Conservation (phyloP, 306 rosid species). For the Purshia tridentata region DNA sequence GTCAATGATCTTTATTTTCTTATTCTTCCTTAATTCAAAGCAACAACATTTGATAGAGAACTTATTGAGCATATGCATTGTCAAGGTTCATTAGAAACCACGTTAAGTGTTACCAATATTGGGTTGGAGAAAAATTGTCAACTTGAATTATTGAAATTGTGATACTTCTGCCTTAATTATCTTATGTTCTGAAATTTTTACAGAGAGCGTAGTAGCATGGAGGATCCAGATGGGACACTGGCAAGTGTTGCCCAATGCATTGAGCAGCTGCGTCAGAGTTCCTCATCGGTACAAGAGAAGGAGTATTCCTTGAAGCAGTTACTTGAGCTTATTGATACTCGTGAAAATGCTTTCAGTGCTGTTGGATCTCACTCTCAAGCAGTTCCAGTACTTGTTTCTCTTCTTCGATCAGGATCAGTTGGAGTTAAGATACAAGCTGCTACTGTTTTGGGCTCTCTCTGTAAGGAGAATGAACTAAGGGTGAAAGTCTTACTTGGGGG, state of each 20-base stretch:
- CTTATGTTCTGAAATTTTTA: conserved; percentile 33
- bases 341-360: conserved; percentile 97
- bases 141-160: not conserved
- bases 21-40: not conserved
- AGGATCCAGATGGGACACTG: conserved; percentile 97
- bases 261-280: conserved; percentile 91
- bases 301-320: conserved; percentile 87
- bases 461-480: conserved; percentile 94
- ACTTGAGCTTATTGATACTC: conserved; percentile 77
- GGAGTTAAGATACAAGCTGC: conserved; percentile 98
- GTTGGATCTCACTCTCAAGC: conserved; percentile 99
- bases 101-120: not conserved
- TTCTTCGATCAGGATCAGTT: conserved; percentile 88
- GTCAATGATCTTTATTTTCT: not conserved
- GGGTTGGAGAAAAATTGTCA: not conserved
- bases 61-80: not conserved
- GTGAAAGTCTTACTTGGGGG: conserved; percentile 99
- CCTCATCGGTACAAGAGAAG: conserved; percentile 76
- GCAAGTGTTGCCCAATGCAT: conserved; percentile 99
- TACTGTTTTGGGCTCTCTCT: conserved; percentile 85
- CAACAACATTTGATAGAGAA: not conserved
- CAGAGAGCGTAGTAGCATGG: conserved; percentile 98
- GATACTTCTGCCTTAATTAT: conserved; percentile 17
- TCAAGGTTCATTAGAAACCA: not conserved
- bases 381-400: conserved; percentile 99